Percentiles rank a stretch among this genome's conserved stretches.
phyloP scores from a whole-genome alignment of 768 basidiomycete species.

The Lentinula raphanica region DNA sequence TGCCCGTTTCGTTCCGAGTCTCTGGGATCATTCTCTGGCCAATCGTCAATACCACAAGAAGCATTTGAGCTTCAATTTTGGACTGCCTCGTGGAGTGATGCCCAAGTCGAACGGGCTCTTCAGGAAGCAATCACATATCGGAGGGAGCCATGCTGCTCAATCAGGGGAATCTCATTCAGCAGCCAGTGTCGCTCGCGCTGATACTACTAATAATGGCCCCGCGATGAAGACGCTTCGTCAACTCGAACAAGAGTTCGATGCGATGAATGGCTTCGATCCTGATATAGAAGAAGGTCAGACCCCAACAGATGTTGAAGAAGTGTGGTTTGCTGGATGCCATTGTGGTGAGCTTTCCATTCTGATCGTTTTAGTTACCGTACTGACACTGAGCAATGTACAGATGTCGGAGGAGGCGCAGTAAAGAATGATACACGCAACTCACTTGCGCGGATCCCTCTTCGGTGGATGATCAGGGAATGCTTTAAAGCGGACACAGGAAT shows the following conservation, averaged over 20 bases:
- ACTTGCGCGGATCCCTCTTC: conserved; percentile 65
- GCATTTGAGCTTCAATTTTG: neutral
- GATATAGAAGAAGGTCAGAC: neutral
- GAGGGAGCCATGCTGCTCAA: neutral
- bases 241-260: neutral
- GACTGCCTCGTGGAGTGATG: neutral
- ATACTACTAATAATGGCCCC: neutral
- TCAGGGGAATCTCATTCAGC: neutral
- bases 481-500: conserved; percentile 54
- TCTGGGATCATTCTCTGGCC: conserved; percentile 1
- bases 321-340: conserved; percentile 11
- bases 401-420: conserved; percentile 8
- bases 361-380: neutral
- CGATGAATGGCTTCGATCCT: conserved; percentile 11
- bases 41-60: neutral
- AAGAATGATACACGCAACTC: conserved; percentile 40
- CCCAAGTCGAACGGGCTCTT: neutral
- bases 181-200: no score
- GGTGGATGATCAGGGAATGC: conserved; percentile 73
- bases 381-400: conserved; percentile 27
- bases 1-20: conserved; percentile 18
- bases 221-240: neutral
- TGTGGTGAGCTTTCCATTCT: conserved; percentile 29
- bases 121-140: neutral
- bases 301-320: conserved; percentile 6